These are phyloP conservation scores for Mycena epipterygia DNA, from an alignment of 768 basidiomycete genomes.

Conservation along the genomic window DNA sequence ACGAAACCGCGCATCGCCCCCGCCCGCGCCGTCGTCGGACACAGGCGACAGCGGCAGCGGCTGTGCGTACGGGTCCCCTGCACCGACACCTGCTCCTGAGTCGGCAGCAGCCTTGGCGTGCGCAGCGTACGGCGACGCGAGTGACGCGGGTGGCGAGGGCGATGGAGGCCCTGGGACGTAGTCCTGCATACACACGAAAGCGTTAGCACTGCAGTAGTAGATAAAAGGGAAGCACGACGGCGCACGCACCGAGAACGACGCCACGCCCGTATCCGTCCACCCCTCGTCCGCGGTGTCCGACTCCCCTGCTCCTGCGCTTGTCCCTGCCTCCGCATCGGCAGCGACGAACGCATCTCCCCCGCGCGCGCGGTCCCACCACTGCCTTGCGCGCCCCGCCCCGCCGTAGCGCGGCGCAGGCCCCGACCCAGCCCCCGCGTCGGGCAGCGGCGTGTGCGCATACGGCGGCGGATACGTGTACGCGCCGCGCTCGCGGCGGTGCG, in stretches of 20 bases:
- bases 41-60: constrained; percentile 17
- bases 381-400: not conserved
- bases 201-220: not conserved
- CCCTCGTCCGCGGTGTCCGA: constrained; percentile 42
- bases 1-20: not conserved
- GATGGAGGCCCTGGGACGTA: not conserved
- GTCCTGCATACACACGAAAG: not conserved
- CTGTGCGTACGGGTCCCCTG: constrained; percentile 8
- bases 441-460: constrained; percentile 4
- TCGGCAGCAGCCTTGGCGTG: not conserved
- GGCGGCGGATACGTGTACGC: constrained; percentile 34
- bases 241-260: constrained; percentile 36
- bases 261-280: constrained; percentile 42
- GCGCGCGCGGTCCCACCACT: constrained; percentile 28
- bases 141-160: constrained; percentile 20
- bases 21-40: not conserved
- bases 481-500: constrained; percentile 35
- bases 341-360: not conserved
- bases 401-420: constrained; percentile 21
- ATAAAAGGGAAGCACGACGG: not conserved
- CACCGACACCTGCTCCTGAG: not conserved
- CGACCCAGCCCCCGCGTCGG: not conserved
- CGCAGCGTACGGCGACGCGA: constrained; percentile 9
- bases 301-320: not conserved
- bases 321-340: not conserved